Conservation (phyloP, 352 stramenopile genomes). For the Phytophthora sojae region DNA sequence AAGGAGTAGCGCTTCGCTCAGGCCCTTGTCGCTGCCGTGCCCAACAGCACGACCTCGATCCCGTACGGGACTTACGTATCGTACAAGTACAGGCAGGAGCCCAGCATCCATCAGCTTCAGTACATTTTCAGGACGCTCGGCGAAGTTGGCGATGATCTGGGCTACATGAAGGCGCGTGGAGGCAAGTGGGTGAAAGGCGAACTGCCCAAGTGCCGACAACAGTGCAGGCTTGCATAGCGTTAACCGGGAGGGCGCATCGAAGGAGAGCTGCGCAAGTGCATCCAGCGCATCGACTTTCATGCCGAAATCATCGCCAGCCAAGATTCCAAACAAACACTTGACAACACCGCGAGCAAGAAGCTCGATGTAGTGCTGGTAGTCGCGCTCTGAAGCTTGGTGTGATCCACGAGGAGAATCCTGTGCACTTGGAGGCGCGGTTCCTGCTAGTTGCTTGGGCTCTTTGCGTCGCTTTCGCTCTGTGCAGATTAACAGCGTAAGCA, state of each 20-base stretch:
- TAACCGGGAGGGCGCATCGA: constrained; percentile 68
- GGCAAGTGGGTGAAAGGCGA: constrained; percentile 70
- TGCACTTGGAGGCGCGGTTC: neutral
- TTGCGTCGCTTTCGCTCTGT: constrained; percentile 51
- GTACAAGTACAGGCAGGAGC: constrained; percentile 69
- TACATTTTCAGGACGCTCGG: constrained; percentile 72
- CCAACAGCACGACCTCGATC: constrained; percentile 24
- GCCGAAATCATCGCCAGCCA: constrained; percentile 70
- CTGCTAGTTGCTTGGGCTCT: neutral
- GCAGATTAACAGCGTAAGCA: constrained; percentile 70
- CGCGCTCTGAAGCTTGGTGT: constrained; percentile 31
- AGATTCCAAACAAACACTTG: constrained; percentile 76
- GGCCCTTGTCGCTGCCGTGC: constrained; percentile 27
- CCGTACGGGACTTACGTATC: constrained; percentile 63
- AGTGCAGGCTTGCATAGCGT: constrained; percentile 77
- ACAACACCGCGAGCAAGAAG: constrained; percentile 74
- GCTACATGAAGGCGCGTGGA: constrained; percentile 69
- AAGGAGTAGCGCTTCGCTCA: constrained; percentile 53
- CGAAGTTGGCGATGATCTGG: constrained; percentile 82
- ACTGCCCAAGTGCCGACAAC: constrained; percentile 62
- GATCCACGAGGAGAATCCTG: neutral
- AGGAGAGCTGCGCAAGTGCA: constrained; percentile 72
- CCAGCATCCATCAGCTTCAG: constrained; percentile 77
- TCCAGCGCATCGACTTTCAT: constrained; percentile 76
- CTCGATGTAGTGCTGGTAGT: constrained; percentile 81